Evolutionary conservation across 2,329 filamentous ascomycete genomes (phyloP), one percentile per base, ranked within the genome.

Genomic region (Bipolaris cookei): DNA sequence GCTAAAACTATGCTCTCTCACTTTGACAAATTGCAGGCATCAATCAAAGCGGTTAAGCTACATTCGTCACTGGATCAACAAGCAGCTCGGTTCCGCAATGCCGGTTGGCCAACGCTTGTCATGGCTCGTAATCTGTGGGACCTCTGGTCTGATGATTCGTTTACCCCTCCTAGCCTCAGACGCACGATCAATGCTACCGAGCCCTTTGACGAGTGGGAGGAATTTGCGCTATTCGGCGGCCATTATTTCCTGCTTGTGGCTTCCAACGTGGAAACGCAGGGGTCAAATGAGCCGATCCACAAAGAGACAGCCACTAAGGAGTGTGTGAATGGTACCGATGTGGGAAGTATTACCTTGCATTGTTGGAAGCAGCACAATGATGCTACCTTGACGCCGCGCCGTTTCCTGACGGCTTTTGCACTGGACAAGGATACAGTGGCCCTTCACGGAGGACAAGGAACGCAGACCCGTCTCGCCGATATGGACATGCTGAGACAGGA

Each of bases 191-290:
- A 97, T 65, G 71, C 78, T 0, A 76, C 92, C 14, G 94, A 97
- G 70, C 87, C 89, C 0, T 97, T 98, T 71, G 94, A 98, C 74
- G 93, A 97, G 76, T 97, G 92, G 92, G 94, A 98, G 76, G 94
- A 97, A 69, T 92, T 97, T 71, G 88, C 90, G 2, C 80, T 97
- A 0, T 97, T 96, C 74, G 87, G 86, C 2, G 87, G 88, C 32
- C 93, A 97, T 76, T 96, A 97, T 75, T 90, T 93, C 65, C 78
- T 97, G 41, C 81, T 96, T 7, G 81, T 86, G 18, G 91, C 91
- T 13, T 82, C 79, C 39, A 86, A 77, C 66, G 61, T 58, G 52
- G 60, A 63, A 50, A 44, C 56, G 53, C 37, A 44, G 58, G 34
- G 43, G 30, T 48, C 63, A 42, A 58, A 51, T 49, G 58, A 61